Evolutionary conservation across 768 basidiomycete genomes (phyloP).

Genomic region (Rhodotorula diobovata): DNA sequence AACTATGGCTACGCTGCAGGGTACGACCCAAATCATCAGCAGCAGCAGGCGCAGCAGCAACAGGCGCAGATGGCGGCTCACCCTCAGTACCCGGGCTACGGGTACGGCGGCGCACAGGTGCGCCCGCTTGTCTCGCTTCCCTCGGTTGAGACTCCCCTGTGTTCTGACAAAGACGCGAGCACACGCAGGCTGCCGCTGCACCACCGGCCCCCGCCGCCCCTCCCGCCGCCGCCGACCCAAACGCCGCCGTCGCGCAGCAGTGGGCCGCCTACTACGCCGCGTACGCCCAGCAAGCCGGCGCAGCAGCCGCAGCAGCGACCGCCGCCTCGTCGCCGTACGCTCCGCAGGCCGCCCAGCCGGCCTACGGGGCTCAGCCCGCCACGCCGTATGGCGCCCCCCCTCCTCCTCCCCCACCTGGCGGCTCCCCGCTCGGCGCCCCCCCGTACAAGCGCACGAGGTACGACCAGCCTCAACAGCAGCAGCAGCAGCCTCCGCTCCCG

Average conservation of each 20-base stretch:
- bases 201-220: background rate
- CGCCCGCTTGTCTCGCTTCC: conserved; percentile 6
- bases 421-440: conserved; percentile 51
- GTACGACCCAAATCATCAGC: conserved; percentile 47
- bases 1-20: conserved; percentile 80
- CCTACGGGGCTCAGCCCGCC: background rate
- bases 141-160: conserved; percentile 34
- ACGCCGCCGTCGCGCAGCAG: conserved; percentile 18
- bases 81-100: conserved; percentile 43
- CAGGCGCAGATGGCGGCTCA: conserved; percentile 22
- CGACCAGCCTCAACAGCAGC: conserved; percentile 62
- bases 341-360: background rate
- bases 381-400: conserved; percentile 52
- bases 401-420: conserved; percentile 45
- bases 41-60: background rate
- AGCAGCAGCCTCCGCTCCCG: conserved; percentile 65
- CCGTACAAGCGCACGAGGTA: conserved; percentile 48
- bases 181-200: conserved; percentile 50
- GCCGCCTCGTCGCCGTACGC: background rate
- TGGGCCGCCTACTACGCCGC: conserved; percentile 36
- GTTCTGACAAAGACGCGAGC: conserved; percentile 44
- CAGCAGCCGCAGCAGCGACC: too few species aligned
- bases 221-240: background rate
- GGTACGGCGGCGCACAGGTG: conserved; percentile 33
- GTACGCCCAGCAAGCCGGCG: conserved; percentile 22